Evolutionary conservation across 2,329 filamentous ascomycete species (phyloP).

Genomic region (Incumbomyces delicatus): DNA sequence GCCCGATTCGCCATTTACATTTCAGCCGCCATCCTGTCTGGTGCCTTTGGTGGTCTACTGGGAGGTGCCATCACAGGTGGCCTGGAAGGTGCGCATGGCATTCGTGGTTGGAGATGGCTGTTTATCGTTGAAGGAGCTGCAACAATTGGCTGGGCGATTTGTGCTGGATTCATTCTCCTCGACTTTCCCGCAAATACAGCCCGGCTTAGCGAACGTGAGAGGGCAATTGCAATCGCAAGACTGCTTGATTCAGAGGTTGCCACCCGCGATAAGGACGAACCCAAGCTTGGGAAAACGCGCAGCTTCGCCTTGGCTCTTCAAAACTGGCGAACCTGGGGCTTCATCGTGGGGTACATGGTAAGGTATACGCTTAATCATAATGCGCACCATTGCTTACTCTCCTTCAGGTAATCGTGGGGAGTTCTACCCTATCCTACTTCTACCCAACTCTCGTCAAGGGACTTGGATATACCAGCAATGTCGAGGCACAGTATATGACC

Average conservation of each 20-base stretch:
- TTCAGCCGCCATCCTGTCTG: slow-evolving; percentile 47
- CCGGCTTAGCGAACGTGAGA: slow-evolving; percentile 39
- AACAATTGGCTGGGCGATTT: slow-evolving; percentile 28
- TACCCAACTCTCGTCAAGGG: slow-evolving; percentile 35
- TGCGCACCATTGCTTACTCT: background rate
- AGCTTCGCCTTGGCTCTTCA: slow-evolving; percentile 16
- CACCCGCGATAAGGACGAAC: slow-evolving; percentile 12
- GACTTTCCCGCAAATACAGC: slow-evolving; percentile 33
- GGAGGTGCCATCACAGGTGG: slow-evolving; percentile 39
- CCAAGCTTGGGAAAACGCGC: slow-evolving; percentile 13
- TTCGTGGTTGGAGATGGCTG: slow-evolving; percentile 23
- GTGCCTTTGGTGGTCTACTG: slow-evolving; percentile 52
- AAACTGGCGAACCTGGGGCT: slow-evolving; percentile 31
- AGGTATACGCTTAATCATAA: background rate
- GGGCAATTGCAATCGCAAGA: slow-evolving; percentile 26
- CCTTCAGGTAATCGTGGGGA: slow-evolving; percentile 26
- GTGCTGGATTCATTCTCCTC: slow-evolving; percentile 30
- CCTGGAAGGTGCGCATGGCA: slow-evolving; percentile 15
- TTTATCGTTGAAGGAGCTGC: slow-evolving; percentile 25
- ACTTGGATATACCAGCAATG: slow-evolving; percentile 31
- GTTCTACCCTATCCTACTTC: slow-evolving; percentile 31
- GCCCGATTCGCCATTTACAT: slow-evolving; percentile 52
- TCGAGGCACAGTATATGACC: slow-evolving; percentile 40
- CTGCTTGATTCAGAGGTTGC: slow-evolving; percentile 18
- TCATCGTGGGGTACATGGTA: slow-evolving; percentile 35